phyloP scores from a whole-genome alignment of 768 basidiomycete species.

The Imleria badia region DNA sequence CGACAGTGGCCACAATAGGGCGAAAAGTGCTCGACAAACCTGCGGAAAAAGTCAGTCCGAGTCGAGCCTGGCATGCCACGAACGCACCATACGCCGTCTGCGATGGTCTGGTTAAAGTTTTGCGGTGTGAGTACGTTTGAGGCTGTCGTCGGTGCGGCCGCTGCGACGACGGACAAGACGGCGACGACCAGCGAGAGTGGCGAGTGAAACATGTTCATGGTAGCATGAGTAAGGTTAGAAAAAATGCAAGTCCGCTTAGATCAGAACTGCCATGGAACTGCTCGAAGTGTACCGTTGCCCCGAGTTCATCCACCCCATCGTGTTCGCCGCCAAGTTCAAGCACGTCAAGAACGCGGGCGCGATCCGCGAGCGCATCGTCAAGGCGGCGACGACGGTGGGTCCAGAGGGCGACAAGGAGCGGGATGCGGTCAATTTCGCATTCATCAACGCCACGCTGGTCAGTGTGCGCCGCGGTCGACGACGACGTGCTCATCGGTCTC shows the following conservation, averaged over 20 bases:
- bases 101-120: constrained; percentile 53
- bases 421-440: constrained; percentile 84
- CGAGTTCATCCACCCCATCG: constrained; percentile 46
- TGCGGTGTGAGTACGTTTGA: constrained; percentile 51
- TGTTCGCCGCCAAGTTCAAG: constrained; percentile 66
- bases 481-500: constrained; percentile 5
- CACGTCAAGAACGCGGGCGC: constrained; percentile 61
- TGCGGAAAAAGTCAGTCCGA: constrained; percentile 13
- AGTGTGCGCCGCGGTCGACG: constrained; percentile 31
- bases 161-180: constrained; percentile 28
- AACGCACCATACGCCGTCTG: constrained; percentile 60
- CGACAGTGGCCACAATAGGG: constrained; percentile 84
- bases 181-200: constrained; percentile 32
- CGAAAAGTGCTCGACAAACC: constrained; percentile 86
- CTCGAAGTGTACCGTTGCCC: constrained; percentile 61
- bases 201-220: not conserved
- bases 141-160: constrained; percentile 37
- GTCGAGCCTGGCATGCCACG: not conserved
- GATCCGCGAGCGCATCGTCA: constrained; percentile 66
- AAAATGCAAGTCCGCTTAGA: constrained; percentile 3
- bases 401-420: constrained; percentile 65
- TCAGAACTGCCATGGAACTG: constrained; percentile 15
- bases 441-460: constrained; percentile 84
- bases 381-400: constrained; percentile 61
- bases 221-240: too few relatives aligned